These are phyloP conservation scores for Miscanthus lutarioriparius DNA, from an alignment of 176 grass and related monocot genomes.

Conservation along the genomic window DNA sequence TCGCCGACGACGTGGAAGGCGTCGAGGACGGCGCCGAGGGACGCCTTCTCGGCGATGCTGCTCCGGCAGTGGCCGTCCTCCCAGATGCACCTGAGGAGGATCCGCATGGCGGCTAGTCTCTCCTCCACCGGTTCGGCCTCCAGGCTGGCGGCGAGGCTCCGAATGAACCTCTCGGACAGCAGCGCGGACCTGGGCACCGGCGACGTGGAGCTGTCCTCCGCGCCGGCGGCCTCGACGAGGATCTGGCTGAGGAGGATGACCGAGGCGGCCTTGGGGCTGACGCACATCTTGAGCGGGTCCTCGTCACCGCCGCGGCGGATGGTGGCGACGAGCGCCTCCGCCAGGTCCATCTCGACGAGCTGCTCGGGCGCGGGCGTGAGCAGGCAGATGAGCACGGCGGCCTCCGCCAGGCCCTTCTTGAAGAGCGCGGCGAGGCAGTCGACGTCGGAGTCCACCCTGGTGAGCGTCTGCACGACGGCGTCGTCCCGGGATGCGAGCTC, in stretches of 20 bases:
- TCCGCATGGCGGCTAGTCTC: conserved; percentile 44
- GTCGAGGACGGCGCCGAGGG: conserved; percentile 42
- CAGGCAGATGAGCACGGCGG: conserved; percentile 55
- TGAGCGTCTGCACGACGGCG: conserved; percentile 63
- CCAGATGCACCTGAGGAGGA: conserved; percentile 49
- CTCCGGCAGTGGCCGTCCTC: conserved; percentile 61
- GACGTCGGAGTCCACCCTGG: conserved; percentile 62
- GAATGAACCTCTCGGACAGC: conserved; percentile 47
- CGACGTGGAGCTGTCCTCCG: conserved; percentile 15
- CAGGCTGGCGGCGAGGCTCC: conserved; percentile 43
- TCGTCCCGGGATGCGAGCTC: conserved; percentile 52
- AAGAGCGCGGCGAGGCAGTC: conserved; percentile 70
- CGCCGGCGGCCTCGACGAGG: conserved; percentile 22
- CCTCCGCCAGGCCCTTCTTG: conserved; percentile 65
- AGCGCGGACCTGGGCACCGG: conserved; percentile 35
- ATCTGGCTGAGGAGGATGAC: conserved; percentile 58
- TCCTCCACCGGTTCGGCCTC: conserved; percentile 47
- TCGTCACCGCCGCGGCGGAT: conserved; percentile 37
- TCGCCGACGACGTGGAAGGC: conserved; percentile 52
- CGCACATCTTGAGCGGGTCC: conserved; percentile 51
- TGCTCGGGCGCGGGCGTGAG: conserved; percentile 44
- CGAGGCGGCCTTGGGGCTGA: conserved; percentile 60
- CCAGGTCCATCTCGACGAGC: conserved; percentile 64
- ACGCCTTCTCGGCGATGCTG: conserved; percentile 48
- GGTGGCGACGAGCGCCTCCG: conserved; percentile 45